These are phyloP conservation scores for Gremmenia infestans DNA, from an alignment of 2,329 filamentous ascomycete species.

Conservation along the genomic window DNA sequence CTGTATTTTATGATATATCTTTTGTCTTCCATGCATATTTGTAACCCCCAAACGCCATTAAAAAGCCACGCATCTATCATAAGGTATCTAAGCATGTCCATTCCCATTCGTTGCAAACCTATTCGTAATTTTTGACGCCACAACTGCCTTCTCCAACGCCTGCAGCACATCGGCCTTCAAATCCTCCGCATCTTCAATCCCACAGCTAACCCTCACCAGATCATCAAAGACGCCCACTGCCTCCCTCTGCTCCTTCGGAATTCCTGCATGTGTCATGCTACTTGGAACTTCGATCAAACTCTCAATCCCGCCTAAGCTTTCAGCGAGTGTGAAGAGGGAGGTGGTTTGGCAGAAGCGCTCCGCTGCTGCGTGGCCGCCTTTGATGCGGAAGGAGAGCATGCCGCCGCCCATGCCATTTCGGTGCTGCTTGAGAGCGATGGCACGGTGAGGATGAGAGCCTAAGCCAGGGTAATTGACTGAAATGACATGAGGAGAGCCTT, in stretches of 20 bases:
- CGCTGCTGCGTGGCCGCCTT: conserved; percentile 78
- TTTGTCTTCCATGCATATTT: neutral
- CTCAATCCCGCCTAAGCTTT: conserved; percentile 90
- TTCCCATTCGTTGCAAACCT: conserved; percentile 2
- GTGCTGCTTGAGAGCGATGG: conserved; percentile 85
- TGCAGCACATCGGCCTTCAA: conserved; percentile 75
- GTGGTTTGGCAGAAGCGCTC: conserved; percentile 89
- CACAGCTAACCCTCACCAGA: conserved; percentile 86
- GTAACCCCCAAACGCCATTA: conserved; percentile 1
- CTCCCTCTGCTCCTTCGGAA: conserved; percentile 85
- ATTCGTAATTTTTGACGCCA: conserved; percentile 30
- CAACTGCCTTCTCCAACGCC: conserved; percentile 73
- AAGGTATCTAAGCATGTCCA: neutral
- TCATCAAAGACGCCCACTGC: conserved; percentile 93
- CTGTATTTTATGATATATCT: too few species aligned
- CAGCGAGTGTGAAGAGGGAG: conserved; percentile 86
- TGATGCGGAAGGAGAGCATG: conserved; percentile 95
- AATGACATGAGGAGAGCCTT: conserved; percentile 75
- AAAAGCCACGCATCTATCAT: neutral
- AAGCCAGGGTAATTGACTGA: conserved; percentile 95
- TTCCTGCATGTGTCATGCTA: conserved; percentile 96
- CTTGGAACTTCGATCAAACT: conserved; percentile 86
- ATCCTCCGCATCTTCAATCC: conserved; percentile 86
- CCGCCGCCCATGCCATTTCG: conserved; percentile 91
- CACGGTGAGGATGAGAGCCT: conserved; percentile 78